Base-by-base conservation (phyloP, 148 eudicot genomes). In the Cornus suecica region DNA sequence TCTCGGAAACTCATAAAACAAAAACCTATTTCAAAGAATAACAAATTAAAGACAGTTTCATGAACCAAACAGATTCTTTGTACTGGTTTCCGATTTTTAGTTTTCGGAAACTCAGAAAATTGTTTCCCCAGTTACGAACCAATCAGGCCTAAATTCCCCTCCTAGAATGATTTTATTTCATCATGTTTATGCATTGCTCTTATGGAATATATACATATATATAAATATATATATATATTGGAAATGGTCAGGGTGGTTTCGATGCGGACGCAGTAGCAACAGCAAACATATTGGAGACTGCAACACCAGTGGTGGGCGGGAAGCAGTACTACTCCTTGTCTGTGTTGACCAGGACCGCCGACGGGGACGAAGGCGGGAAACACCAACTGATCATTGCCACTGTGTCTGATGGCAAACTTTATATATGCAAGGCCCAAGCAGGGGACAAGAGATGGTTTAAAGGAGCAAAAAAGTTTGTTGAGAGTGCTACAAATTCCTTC, bases 391-490 rank as follows among this genome's bases (percentile, higher is more conserved):
- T 96, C 52, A 80, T 89, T 6, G 98, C 98, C 54, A 88, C 88
- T 0, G 86, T 89, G n/a, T 80, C 82, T 20, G 86, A 83, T 48
- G 96, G 97, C 13, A 92, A 95, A 85, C 92, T 95, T 14, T 92
- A 91, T 86, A 90, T 96, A 25, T 96, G 98, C 93, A 96, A 96
- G 87, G 97, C 99, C 30, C 98, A 96, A 77, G 99, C 99, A 2
- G 99, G 99, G 10, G 98, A 96, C 89, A 93, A 93, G 89, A 90
- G 99, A 89, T 96, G 99, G 99, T 96, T 96, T 83, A 96, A 96
- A 79, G 98, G 99, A 52, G 97, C 97, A 20, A 88, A 71, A 70
- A 96, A 82, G 83, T 93, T 85, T n/a, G 97, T 96, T 6, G 98
- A 96, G 86, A 87, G 75, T 65, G 80, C 98, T 24, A 78, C 92